Evolutionary conservation across 805 yeast genomes (phyloP).

Genomic region (Hyphopichia homilentoma): DNA sequence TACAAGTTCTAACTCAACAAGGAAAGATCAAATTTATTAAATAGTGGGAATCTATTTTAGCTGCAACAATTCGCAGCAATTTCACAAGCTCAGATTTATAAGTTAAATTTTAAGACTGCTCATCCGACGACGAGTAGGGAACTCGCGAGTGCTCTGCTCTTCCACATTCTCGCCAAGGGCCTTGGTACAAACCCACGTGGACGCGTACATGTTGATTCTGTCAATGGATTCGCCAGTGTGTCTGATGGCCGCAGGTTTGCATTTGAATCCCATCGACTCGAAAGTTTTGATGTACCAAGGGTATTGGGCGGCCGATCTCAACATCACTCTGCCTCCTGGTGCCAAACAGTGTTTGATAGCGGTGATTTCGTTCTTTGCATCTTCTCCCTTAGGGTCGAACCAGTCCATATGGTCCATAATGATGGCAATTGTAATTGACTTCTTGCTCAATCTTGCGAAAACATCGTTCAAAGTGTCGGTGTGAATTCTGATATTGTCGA

Average conservation of each 20-base stretch:
- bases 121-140: slow-evolving; percentile 37
- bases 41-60: too few relatives aligned
- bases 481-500: slow-evolving; percentile 71
- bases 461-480: slow-evolving; percentile 79
- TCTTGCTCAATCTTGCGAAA: slow-evolving; percentile 56
- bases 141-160: slow-evolving; percentile 5
- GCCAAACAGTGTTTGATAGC: slow-evolving; percentile 62
- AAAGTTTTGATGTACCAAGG: slow-evolving; percentile 79
- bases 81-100: too few relatives aligned
- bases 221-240: slow-evolving; percentile 63
- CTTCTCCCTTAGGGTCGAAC: slow-evolving; percentile 66
- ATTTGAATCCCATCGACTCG: slow-evolving; percentile 62
- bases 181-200: slow-evolving; percentile 82
- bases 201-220: slow-evolving; percentile 83
- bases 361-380: slow-evolving; percentile 62
- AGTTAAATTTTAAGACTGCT: slow-evolving; percentile 41
- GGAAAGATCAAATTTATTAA: too few relatives aligned
- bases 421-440: slow-evolving; percentile 69
- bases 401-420: slow-evolving; percentile 94
- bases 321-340: slow-evolving; percentile 68
- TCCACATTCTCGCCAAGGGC: slow-evolving; percentile 6
- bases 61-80: too few relatives aligned
- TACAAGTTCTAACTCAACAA: too few relatives aligned
- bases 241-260: slow-evolving; percentile 70
- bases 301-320: slow-evolving; percentile 66